Percentiles rank a stretch among this genome's conserved stretches.
These are phyloP conservation scores for Termitomyces sp. DNA, from an alignment of 768 basidiomycete genomes.

Conservation along the genomic window DNA sequence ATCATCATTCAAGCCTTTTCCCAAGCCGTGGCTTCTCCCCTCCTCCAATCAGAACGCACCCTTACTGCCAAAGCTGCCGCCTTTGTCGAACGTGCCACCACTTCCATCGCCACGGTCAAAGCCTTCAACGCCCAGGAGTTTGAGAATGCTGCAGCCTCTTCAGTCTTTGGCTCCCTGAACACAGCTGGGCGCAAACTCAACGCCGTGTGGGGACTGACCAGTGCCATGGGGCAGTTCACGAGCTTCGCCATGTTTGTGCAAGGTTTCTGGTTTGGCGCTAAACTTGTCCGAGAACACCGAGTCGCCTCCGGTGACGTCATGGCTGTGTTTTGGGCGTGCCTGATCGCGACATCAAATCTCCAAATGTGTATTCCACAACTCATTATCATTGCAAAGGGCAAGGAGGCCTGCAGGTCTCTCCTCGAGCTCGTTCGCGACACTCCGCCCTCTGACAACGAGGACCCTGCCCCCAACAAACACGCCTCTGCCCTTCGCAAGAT, in stretches of 20 bases:
- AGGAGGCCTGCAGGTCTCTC: conserved; percentile 69
- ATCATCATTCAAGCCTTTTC: conserved; percentile 71
- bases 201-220: conserved; percentile 69
- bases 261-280: conserved; percentile 93
- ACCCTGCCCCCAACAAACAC: conserved; percentile 29
- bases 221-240: conserved; percentile 70
- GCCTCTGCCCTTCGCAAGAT: conserved; percentile 49
- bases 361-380: conserved; percentile 84
- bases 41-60: conserved; percentile 59
- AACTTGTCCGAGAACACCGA: conserved; percentile 76
- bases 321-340: conserved; percentile 97
- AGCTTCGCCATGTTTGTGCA: conserved; percentile 93
- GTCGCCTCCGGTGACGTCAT: conserved; percentile 74
- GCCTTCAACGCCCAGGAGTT: conserved; percentile 74
- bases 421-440: conserved; percentile 51
- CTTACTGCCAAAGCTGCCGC: conserved; percentile 70
- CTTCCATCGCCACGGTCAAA: conserved; percentile 86
- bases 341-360: conserved; percentile 83
- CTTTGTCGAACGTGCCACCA: conserved; percentile 68
- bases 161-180: conserved; percentile 39
- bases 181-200: conserved; percentile 47
- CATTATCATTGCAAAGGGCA: conserved; percentile 75
- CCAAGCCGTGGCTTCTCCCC: conserved; percentile 61
- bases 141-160: conserved; percentile 38
- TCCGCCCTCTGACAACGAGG: conserved; percentile 16